Evolutionary conservation across 192 early-diverging fungal species (phyloP).

Genomic region (Allomyces arbusculus): DNA sequence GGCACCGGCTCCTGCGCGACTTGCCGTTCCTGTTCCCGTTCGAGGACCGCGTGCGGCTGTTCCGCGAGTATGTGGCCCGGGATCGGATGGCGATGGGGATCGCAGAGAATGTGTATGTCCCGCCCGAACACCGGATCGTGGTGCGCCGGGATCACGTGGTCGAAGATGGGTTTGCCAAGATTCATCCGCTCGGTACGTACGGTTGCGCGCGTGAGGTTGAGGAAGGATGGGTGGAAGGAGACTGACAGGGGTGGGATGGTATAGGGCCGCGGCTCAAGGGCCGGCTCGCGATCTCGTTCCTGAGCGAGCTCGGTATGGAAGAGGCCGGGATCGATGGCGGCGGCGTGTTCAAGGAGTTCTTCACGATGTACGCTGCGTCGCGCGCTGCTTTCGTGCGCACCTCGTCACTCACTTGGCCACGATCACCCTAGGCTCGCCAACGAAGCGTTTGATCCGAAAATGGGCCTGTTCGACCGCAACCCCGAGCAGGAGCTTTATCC

Average conservation of each 20-base stretch:
- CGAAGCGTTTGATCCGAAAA: conserved; percentile 55
- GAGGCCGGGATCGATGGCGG: conserved; percentile 95
- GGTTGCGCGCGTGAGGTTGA: background rate
- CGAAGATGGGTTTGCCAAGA: conserved; percentile 64
- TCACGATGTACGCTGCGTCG: conserved; percentile 44
- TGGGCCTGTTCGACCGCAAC: conserved; percentile 45
- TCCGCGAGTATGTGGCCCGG: conserved; percentile 50
- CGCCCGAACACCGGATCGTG: conserved; percentile 18
- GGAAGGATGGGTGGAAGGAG: conserved; percentile 13
- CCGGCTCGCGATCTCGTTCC: conserved; percentile 65
- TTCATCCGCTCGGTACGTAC: conserved; percentile 36
- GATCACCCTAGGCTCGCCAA: conserved; percentile 19
- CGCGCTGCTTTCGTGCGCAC: too few relatives aligned
- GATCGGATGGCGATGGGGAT: conserved; percentile 29
- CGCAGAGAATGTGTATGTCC: conserved; percentile 1
- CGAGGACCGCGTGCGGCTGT: conserved; percentile 65
- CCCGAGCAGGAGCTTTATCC: conserved; percentile 51
- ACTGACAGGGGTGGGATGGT: conserved; percentile 17
- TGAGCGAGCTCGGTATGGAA: conserved; percentile 55
- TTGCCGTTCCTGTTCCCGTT: conserved; percentile 89
- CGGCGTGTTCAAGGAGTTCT: conserved; percentile 94
- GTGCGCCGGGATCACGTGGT: conserved; percentile 63
- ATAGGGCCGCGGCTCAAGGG: conserved; percentile 28
- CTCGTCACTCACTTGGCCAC: too few relatives aligned
- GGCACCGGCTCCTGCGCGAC: conserved; percentile 42